phyloP scores from a whole-genome alignment of 2,329 filamentous ascomycete genomes.

The Niveomyces coronatus region DNA sequence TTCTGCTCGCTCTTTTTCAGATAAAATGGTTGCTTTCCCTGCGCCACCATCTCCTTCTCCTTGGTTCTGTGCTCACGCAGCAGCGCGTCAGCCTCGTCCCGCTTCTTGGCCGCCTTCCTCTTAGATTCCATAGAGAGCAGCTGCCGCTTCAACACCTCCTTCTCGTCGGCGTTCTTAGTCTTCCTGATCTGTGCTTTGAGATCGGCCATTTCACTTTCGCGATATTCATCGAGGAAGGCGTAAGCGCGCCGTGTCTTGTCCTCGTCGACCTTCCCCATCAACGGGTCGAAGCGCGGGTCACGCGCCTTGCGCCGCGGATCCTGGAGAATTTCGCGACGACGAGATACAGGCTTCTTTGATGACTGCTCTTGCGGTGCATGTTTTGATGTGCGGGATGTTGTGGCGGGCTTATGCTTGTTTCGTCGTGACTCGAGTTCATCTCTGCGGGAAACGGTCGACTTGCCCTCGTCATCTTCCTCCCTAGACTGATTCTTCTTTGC shows the following conservation, averaged over 20 bases:
- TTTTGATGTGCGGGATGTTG: conserved; percentile 49
- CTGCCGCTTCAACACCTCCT: conserved; percentile 60
- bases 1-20: conserved; percentile 89
- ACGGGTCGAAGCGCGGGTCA: conserved; percentile 80
- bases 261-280: conserved; percentile 43
- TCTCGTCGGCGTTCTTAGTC: conserved; percentile 53
- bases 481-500: conserved; percentile 21
- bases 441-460: conserved; percentile 21
- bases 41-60: conserved; percentile 74
- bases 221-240: conserved; percentile 79
- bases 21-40: conserved; percentile 90
- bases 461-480: conserved; percentile 16
- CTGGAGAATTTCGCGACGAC: conserved; percentile 62
- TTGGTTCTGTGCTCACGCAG: conserved; percentile 64
- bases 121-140: conserved; percentile 71
- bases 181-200: conserved; percentile 57
- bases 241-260: conserved; percentile 61
- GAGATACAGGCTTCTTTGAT: conserved; percentile 73
- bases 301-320: conserved; percentile 49
- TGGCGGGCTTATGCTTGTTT: conserved; percentile 5
- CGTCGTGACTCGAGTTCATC: conserved; percentile 16
- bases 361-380: conserved; percentile 80
- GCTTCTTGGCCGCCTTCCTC: conserved; percentile 58
- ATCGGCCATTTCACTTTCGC: conserved; percentile 69
- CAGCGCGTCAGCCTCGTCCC: conserved; percentile 60